Base-by-base conservation (phyloP, 768 basidiomycete genomes). In the Termitomyces sp. region DNA sequence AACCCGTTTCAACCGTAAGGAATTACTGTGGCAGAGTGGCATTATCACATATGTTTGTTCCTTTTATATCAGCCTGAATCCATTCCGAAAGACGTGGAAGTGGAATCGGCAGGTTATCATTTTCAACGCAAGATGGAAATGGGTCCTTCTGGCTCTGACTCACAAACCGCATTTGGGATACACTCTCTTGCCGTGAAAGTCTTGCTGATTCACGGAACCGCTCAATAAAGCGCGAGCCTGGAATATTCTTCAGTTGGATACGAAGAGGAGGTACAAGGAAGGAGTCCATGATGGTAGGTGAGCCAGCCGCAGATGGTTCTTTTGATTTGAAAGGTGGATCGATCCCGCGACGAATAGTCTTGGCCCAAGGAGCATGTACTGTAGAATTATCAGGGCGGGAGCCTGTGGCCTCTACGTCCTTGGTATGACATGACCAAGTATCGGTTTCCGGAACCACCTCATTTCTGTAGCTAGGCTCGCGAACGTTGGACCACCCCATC, bases 51-150 rank as follows among this genome's bases (percentile, higher is more conserved):
- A 67, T 59, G 26, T 54, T 67, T 58, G 64, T 56, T 36, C 67
- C 69, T 47, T 62, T 70, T 28, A 64, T 70, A 57, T 79, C 76
- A 1, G 81, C 83, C 18, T 73, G 72, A 33, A 84, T 69, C 83
- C 84, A 84, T 62, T 82, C 70, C 5, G 80, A 81, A 40, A 73
- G 66, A 41, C 70, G 70, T 30, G 82, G 79, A 57, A 77, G 74
- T 9, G 83, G 80, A 51, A 87, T 81, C 6, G 85, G 84, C 59
- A 76, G 63, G 67, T 88, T 80, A 45, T 79, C 72, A 62, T 87
- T 70, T 5, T 67, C 65, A 36, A 78, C 70, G 48, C 63, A 67
- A 49, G 68, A 70, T 22, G 80, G 77, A 68, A 83, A 82, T 20
- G 70, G 59, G 56, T 61, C 57, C 55, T 54, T 63, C 53, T 22